Conservation (phyloP, 2,329 filamentous ascomycete species). For the Penicillium sp. region DNA sequence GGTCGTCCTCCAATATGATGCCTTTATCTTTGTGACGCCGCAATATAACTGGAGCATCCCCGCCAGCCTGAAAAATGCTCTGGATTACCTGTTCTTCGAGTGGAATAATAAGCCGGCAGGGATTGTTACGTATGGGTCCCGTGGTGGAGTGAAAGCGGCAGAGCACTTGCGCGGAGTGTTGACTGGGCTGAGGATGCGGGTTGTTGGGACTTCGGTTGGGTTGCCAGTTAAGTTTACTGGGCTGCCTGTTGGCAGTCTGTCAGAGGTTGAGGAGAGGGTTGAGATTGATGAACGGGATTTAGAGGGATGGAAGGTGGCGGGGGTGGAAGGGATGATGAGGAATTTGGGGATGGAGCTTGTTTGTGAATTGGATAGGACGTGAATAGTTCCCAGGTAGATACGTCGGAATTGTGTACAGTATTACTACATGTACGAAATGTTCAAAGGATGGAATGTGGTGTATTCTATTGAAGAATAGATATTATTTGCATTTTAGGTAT, state of each 20-base stretch:
- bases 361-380: slow-evolving; percentile 23
- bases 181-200: slow-evolving; percentile 36
- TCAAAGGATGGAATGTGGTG: neutral
- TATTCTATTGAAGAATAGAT: neutral
- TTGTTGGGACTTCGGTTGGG: slow-evolving; percentile 28
- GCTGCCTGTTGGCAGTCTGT: slow-evolving; percentile 17
- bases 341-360: slow-evolving; percentile 28
- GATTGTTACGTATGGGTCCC: slow-evolving; percentile 57
- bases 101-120: slow-evolving; percentile 57
- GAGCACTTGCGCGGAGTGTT: slow-evolving; percentile 37
- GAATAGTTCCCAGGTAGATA: neutral
- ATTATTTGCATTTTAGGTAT: neutral
- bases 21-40: slow-evolving; percentile 45
- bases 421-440: no score
- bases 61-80: slow-evolving; percentile 59
- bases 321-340: slow-evolving; percentile 24
- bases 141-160: slow-evolving; percentile 40
- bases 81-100: slow-evolving; percentile 62
- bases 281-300: slow-evolving; percentile 22
- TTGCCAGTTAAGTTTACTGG: slow-evolving; percentile 32
- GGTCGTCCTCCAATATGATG: slow-evolving; percentile 34
- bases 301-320: slow-evolving; percentile 21
- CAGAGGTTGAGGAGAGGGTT: slow-evolving; percentile 26
- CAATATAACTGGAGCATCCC: slow-evolving; percentile 59
- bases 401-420: neutral